phyloP scores from a whole-genome alignment of 2,329 filamentous ascomycete species.

The Lasiodiplodia hormozganensis region DNA sequence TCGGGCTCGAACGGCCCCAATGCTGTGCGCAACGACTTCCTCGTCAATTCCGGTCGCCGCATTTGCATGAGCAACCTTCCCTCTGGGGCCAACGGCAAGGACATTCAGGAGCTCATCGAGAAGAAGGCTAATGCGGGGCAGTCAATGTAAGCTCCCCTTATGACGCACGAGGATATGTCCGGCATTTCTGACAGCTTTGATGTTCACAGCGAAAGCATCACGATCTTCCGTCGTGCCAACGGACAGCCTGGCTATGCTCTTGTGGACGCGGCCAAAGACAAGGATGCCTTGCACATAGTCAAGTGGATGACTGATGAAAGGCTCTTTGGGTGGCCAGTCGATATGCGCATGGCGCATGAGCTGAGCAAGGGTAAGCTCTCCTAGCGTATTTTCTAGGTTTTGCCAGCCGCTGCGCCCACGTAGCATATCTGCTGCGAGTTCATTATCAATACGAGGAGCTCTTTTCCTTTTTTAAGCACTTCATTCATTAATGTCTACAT shows the following conservation, averaged over 20 bases:
- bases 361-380: slow-evolving; percentile 23
- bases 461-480: background rate
- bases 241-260: slow-evolving; percentile 20
- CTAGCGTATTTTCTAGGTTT: background rate
- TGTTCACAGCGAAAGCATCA: slow-evolving; percentile 7
- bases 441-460: background rate
- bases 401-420: background rate
- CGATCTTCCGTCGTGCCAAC: slow-evolving; percentile 12
- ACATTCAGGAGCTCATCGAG: slow-evolving; percentile 15
- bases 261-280: background rate
- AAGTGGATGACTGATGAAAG: slow-evolving; percentile 24
- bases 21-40: background rate
- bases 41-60: slow-evolving; percentile 3
- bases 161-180: background rate
- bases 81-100: background rate
- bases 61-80: slow-evolving; percentile 28
- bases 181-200: background rate
- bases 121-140: background rate
- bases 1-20: no score
- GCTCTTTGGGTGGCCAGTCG: slow-evolving; percentile 26
- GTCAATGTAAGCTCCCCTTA: slow-evolving; percentile 1
- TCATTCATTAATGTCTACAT: background rate
- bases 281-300: slow-evolving; percentile 22
- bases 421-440: background rate
- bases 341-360: slow-evolving; percentile 10